Base-by-base conservation (phyloP, 257 asterid species). In the Dorcoceras hygrometricum region DNA sequence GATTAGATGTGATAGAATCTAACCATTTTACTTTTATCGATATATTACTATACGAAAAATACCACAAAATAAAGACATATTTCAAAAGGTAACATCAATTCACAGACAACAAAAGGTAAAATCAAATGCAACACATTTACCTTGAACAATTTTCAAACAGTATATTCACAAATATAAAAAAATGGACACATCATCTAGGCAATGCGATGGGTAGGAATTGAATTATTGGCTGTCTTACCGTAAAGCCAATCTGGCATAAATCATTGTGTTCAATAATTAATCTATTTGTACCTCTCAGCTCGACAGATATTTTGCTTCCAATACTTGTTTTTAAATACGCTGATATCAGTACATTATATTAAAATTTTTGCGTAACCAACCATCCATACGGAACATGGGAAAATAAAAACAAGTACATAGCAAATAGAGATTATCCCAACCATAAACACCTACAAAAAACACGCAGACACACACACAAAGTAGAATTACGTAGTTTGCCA, bases 221-320 rank as follows among this genome's bases (percentile, higher is more conserved):
- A 2, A 39, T 39, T 18, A 39, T 39, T 39, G 18, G 50, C 12
- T 39, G 50, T 10, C 50, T 36, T 3, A 10, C n/a, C 11, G 50
- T 39, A 39, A 39, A 39, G 12, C 50, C 50, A 39, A 34, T 11
- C 50, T 18, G 32, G 62, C 18, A 4, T 29, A 26, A n/a, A 31
- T 26, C 65, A 65, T 22, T 43, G 59, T 28, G 14, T 27, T 28
- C 53, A 62, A 36, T 9, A 71, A 39, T 72, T 39, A 53, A 16
- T 62, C 66, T 50, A 66, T 23, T 4, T 29, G 76, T 62, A 70
- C 57, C 81, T 73, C 63, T 76, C 77, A 63, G 25, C 56, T 26
- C 66, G 58, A 50, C 24, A 73, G 72, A 76, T 71, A 65, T 75
- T 80, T 46, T 46, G 62, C 71, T 75, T 65, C 72, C 63, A 55